Evolutionary conservation across 73 alveolate species (phyloP).

Genomic region (Blepharisma japonicum): DNA sequence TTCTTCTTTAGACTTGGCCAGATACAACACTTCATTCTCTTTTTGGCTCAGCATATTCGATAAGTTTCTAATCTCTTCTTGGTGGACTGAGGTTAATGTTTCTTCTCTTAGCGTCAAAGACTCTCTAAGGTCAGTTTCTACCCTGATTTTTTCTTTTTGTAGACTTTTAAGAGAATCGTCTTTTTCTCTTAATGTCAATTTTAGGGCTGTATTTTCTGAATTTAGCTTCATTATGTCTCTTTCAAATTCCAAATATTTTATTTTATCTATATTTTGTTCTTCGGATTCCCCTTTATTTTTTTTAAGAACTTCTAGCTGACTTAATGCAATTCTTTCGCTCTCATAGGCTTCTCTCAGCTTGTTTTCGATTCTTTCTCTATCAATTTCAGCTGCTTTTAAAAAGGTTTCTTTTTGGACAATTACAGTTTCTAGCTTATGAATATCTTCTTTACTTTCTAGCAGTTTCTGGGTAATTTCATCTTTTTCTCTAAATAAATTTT

Average conservation of each 20-base stretch:
- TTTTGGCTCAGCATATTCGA: background rate
- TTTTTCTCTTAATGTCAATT: conserved; percentile 14
- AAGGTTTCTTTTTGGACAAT: background rate
- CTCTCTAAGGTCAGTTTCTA: background rate
- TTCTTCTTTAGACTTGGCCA: background rate
- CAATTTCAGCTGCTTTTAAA: conserved; percentile 15
- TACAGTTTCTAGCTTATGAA: background rate
- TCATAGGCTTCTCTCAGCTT: background rate
- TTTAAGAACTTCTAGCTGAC: background rate
- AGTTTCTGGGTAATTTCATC: conserved; percentile 23
- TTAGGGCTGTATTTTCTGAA: background rate
- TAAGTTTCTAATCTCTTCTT: background rate
- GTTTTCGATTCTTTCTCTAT: conserved; percentile 11
- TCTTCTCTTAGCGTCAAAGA: background rate
- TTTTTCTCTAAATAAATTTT: conserved; percentile 9
- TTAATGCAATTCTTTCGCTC: background rate
- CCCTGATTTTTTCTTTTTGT: background rate
- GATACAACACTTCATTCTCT: background rate
- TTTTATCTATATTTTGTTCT: background rate
- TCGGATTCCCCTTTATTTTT: background rate
- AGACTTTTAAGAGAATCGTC: background rate
- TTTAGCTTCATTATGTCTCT: conserved; percentile 18
- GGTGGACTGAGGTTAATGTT: background rate
- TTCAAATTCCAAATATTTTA: conserved; percentile 9
- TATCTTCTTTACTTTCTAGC: background rate